Percentiles rank a stretch among this genome's conserved stretches.
These are phyloP conservation scores for Styphnolobium japonicum DNA, from an alignment of 306 rosid genomes.

Conservation along the genomic window DNA sequence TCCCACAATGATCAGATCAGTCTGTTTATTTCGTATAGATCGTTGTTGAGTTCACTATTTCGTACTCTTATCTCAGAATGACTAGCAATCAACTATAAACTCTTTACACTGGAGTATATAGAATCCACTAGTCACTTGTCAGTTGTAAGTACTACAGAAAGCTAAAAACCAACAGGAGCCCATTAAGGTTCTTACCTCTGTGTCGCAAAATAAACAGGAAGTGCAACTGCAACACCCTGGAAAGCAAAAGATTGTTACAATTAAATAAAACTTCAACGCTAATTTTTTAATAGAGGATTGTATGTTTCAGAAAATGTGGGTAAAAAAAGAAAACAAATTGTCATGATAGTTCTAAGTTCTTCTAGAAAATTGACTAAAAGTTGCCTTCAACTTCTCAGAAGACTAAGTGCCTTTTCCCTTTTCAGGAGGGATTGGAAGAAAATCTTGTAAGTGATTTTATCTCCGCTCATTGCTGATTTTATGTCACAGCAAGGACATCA, in stretches of 20 bases:
- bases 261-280: not conserved
- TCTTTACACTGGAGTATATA: not conserved
- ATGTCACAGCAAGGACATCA: not conserved
- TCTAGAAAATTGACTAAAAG: too few species aligned
- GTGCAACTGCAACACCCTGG: constrained; percentile 90
- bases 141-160: not conserved
- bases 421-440: not conserved
- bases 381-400: too few species aligned
- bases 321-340: not conserved
- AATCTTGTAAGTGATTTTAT: not conserved
- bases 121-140: not conserved
- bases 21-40: not conserved
- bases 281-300: not conserved
- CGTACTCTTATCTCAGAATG: not conserved
- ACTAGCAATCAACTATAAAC: not conserved
- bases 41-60: not conserved
- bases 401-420: too few species aligned
- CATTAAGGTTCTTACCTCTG: constrained; percentile 49
- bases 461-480: not conserved
- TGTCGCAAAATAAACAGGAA: constrained; percentile 86
- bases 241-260: constrained; percentile 11
- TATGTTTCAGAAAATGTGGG: not conserved
- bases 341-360: not conserved
- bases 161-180: not conserved
- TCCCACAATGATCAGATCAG: not conserved